Base-by-base conservation (phyloP, 1,139 yeast species). In the Arxiozyma heterogenica region DNA sequence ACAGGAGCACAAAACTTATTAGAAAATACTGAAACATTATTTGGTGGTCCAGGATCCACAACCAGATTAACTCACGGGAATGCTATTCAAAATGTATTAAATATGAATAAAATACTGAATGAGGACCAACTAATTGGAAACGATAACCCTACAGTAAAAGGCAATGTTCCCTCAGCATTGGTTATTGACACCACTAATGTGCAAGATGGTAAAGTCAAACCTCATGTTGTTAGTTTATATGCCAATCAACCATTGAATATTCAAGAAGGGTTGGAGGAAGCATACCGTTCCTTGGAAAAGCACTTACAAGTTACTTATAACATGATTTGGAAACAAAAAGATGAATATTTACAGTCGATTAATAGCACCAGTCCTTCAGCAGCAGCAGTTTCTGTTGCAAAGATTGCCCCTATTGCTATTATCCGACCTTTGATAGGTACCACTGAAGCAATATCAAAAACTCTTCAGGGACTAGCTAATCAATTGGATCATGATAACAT, bases 401-500 rank as follows among this genome's bases (percentile, higher is more conserved):
- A 79, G 59, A 88, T 86, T 0, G 82, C 95, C 0, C 97, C 97
- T 0, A 80, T 88, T 23, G 83, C 90, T 9, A 70, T 91, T 20
- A 77, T 91, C 2, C 71, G 97, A 50, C 97, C 98, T 1, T 78
- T 89, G 63, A 90, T 91, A 60, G 98, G 97, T 1, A 90, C 96
- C 0, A 87, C 97, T 0, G 97, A 90, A 66, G 95, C 95, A 0
- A 76, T 91, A 3, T 85, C 93, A 22, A 86, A 83, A 64, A 79
- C 96, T 0, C 73, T 91, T 54, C 78, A 89, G 73, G 98, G 98
- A 1, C 76, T 91, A 9, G 83, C 91, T 46, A 90, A 90, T 66
- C 86, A 84, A 58, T 73, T 90, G 47, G 93, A 87, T 65, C 86
- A 93, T 1, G 76, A 76, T 11, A 80, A 80, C 58, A 71, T 74